phyloP scores from a whole-genome alignment of 2,329 filamentous ascomycete genomes.

The Aspergillus ibericus region DNA sequence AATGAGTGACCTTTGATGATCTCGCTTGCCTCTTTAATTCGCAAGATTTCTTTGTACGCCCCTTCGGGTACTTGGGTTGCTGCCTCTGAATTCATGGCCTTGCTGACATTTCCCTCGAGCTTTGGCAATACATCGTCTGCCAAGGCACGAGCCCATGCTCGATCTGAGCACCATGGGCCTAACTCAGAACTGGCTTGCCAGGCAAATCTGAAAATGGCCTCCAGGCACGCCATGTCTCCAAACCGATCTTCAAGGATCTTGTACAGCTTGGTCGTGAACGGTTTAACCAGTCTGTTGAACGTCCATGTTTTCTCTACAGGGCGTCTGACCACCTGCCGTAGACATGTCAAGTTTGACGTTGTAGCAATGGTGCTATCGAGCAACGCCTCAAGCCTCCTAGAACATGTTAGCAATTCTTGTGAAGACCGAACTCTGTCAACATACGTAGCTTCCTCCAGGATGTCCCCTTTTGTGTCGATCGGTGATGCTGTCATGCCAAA shows the following conservation, averaged over 20 bases:
- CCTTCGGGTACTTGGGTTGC: conserved; percentile 28
- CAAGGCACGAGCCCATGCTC: conserved; percentile 72
- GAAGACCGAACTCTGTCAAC: background rate
- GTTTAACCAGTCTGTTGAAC: conserved; percentile 54
- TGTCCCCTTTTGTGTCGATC: conserved; percentile 76
- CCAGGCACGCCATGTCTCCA: conserved; percentile 54
- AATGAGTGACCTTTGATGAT: conserved; percentile 58
- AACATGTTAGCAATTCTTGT: conserved; percentile 9
- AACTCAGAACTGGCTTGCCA: conserved; percentile 63
- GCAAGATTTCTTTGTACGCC: conserved; percentile 54
- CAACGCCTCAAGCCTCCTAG: conserved; percentile 68
- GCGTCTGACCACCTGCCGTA: conserved; percentile 59
- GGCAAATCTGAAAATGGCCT: conserved; percentile 60
- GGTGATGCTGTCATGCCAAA: conserved; percentile 98
- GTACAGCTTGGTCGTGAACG: conserved; percentile 66
- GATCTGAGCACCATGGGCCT: conserved; percentile 81
- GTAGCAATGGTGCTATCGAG: conserved; percentile 84
- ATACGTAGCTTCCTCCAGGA: conserved; percentile 64
- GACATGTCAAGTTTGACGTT: conserved; percentile 59
- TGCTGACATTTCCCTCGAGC: conserved; percentile 54
- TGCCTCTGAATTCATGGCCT: conserved; percentile 5
- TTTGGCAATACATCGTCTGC: conserved; percentile 62
- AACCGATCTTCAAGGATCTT: conserved; percentile 55
- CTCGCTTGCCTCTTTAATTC: conserved; percentile 60
- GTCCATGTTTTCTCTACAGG: conserved; percentile 60